phyloP scores from a whole-genome alignment of 2,329 filamentous ascomycete genomes.

The Aspergillus awamori region DNA sequence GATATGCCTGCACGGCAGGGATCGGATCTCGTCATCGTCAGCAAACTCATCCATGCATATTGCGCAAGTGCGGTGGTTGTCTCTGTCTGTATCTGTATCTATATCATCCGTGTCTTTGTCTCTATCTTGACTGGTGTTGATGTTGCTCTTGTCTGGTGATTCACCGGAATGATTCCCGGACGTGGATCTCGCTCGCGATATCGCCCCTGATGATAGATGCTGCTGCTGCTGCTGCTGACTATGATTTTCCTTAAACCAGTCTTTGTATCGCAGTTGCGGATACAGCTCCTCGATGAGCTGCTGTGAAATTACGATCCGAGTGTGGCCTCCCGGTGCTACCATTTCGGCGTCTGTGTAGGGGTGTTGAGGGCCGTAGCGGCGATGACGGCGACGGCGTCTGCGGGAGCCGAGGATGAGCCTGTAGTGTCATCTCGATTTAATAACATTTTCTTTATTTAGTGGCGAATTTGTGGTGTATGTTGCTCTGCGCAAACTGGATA shows the following conservation, averaged over 20 bases:
- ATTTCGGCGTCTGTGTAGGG: conserved; percentile 16
- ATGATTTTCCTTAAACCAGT: conserved; percentile 9
- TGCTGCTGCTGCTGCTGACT: no score
- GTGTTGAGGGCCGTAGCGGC: conserved; percentile 5
- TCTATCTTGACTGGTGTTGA: no score
- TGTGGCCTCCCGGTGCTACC: conserved; percentile 1
- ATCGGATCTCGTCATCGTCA: conserved; percentile 90
- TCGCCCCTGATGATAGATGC: no score
- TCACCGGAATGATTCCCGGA: no score
- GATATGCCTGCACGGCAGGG: conserved; percentile 91
- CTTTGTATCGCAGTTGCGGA: conserved; percentile 14
- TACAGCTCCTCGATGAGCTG: no score
- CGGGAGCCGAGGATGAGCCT: conserved; percentile 20
- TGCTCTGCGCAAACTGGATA: not conserved
- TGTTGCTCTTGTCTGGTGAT: no score
- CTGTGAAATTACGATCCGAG: no score
- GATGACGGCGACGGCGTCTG: conserved; percentile 11
- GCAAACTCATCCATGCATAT: conserved; percentile 94
- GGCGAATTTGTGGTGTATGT: not conserved
- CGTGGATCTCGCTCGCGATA: no score
- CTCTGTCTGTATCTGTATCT: not conserved
- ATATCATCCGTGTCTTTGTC: not conserved
- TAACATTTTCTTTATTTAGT: not conserved
- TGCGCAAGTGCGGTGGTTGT: conserved; percentile 61
- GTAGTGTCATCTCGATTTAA: not conserved